Percentiles rank a stretch among this genome's conserved stretches.
Conservation (phyloP, 2,329 filamentous ascomycete species). For the Aspergillus persii region DNA sequence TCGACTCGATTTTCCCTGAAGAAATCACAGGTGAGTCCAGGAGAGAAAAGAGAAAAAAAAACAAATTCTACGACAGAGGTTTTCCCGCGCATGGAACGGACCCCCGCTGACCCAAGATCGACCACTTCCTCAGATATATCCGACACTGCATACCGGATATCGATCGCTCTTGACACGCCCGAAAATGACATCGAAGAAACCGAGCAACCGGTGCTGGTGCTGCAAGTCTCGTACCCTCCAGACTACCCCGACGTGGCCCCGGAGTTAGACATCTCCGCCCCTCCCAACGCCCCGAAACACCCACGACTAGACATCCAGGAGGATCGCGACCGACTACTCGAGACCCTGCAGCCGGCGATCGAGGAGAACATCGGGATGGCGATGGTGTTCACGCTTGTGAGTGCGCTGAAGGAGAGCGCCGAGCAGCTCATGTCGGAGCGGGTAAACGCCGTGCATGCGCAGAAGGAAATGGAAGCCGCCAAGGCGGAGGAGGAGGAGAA, state of each 20-base stretch:
- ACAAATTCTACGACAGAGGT: neutral
- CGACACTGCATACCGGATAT: slow-evolving; percentile 83
- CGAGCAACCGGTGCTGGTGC: slow-evolving; percentile 67
- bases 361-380: slow-evolving; percentile 95
- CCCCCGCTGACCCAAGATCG: neutral
- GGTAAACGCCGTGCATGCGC: slow-evolving; percentile 59
- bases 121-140: slow-evolving; percentile 66
- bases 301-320: slow-evolving; percentile 74
- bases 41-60: neutral
- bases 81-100: neutral
- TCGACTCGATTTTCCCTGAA: slow-evolving; percentile 96
- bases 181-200: slow-evolving; percentile 61
- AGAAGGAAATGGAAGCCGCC: slow-evolving; percentile 53
- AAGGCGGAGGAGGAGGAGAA: slow-evolving; percentile 86
- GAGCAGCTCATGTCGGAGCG: slow-evolving; percentile 78
- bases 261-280: slow-evolving; percentile 72
- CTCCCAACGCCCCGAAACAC: slow-evolving; percentile 68
- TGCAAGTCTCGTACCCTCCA: slow-evolving; percentile 86
- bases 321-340: slow-evolving; percentile 73
- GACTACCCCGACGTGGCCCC: slow-evolving; percentile 87
- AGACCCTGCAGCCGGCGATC: slow-evolving; percentile 69
- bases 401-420: slow-evolving; percentile 83
- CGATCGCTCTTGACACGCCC: slow-evolving; percentile 75
- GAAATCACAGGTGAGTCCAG: slow-evolving; percentile 78
- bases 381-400: slow-evolving; percentile 92